A percentile compares a stretch with the other conserved stretches of the same genome.
Evolutionary conservation across 2,329 filamentous ascomycete genomes (phyloP).

Genomic region (Colletotrichum eremochloae): DNA sequence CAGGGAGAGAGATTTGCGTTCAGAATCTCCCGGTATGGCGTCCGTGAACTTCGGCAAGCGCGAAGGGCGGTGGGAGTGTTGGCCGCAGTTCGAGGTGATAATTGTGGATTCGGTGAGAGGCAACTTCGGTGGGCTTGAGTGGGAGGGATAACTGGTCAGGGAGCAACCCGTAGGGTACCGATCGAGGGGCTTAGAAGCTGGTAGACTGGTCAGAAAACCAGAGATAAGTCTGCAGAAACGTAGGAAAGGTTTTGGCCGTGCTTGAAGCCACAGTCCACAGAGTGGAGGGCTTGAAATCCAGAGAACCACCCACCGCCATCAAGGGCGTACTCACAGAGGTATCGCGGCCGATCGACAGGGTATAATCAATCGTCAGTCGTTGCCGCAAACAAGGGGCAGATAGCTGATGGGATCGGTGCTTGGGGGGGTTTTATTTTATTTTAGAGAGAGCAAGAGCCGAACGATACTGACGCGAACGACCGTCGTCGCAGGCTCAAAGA

Average conservation of each 20-base stretch:
- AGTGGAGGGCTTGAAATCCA: conserved; percentile 8
- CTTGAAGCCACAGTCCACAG: background rate
- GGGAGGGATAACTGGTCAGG: conserved; percentile 1
- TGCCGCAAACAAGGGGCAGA: background rate
- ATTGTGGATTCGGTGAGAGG: conserved; percentile 29
- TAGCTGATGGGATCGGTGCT: conserved; percentile 6
- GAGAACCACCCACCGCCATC: conserved; percentile 17
- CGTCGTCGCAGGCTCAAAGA: conserved; percentile 22
- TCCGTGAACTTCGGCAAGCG: background rate
- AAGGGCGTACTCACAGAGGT: conserved; percentile 24
- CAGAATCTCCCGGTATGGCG: background rate
- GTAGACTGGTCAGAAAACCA: background rate
- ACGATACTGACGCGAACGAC: conserved; percentile 25
- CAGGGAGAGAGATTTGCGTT: background rate
- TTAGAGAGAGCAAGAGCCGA: conserved; percentile 3
- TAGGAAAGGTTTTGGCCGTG: background rate
- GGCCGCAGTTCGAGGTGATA: conserved; percentile 12
- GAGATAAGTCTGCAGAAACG: background rate
- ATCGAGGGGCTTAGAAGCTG: conserved; percentile 8
- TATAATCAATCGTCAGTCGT: background rate
- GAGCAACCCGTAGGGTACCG: conserved; percentile 12
- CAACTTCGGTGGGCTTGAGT: conserved; percentile 10
- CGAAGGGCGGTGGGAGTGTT: conserved; percentile 1
- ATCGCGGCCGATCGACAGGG: background rate
- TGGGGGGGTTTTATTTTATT: background rate